Conservation (phyloP, 805 yeast genomes). For the Yamadazyma tumulicola region DNA sequence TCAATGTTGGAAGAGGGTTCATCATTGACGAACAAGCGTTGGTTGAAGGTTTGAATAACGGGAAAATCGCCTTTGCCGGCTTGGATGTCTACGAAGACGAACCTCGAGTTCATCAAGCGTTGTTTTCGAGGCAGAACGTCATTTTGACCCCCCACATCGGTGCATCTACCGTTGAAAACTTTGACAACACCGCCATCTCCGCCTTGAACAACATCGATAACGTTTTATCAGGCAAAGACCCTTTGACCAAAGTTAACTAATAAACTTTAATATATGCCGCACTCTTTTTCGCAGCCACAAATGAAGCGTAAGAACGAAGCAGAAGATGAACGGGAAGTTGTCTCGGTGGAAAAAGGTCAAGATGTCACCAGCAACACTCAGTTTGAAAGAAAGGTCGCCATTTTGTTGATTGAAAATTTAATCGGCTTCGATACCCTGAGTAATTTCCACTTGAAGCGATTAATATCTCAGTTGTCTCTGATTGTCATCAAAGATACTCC, state of each 20-base stretch:
- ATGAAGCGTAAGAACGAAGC: slow-evolving; percentile 6
- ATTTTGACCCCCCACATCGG: slow-evolving; percentile 71
- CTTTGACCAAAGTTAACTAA: slow-evolving; percentile 11
- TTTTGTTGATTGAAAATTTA: slow-evolving; percentile 19
- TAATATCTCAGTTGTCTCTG: slow-evolving; percentile 11
- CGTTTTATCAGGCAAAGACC: slow-evolving; percentile 21
- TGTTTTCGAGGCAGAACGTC: slow-evolving; percentile 58
- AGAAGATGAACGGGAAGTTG: slow-evolving; percentile 2
- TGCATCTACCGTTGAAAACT: slow-evolving; percentile 58
- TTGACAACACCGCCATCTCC: slow-evolving; percentile 45
- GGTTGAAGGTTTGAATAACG: slow-evolving; percentile 54
- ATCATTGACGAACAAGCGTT: slow-evolving; percentile 67
- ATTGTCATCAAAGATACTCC: slow-evolving; percentile 11
- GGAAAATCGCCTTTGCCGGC: slow-evolving; percentile 64
- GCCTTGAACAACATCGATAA: slow-evolving; percentile 56
- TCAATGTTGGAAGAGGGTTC: slow-evolving; percentile 75
- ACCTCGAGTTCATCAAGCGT: slow-evolving; percentile 49
- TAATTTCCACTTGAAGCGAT: slow-evolving; percentile 13
- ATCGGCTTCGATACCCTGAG: slow-evolving; percentile 17
- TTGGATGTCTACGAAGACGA: slow-evolving; percentile 70
- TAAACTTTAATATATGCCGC: background rate
- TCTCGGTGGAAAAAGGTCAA: background rate
- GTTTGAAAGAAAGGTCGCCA: slow-evolving; percentile 57
- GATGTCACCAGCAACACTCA: slow-evolving; percentile 30
- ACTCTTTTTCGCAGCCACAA: slow-evolving; percentile 3